Evolutionary conservation across 2,329 filamentous ascomycete species (phyloP).

Genomic region (Alternaria sp.): DNA sequence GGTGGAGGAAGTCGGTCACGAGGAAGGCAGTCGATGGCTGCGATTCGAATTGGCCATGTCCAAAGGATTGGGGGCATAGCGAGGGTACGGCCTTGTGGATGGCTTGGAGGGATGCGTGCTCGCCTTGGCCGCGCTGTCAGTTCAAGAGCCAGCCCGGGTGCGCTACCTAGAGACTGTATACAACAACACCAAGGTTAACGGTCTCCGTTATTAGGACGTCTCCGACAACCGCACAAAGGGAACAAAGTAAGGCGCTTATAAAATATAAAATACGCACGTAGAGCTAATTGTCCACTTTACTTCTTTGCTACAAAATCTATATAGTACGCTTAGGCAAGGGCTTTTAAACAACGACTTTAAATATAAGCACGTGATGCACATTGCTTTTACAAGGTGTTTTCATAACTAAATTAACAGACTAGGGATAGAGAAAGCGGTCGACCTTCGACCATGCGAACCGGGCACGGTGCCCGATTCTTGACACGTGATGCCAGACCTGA

Average conservation of each 20-base stretch:
- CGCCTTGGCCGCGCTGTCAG: conserved; percentile 62
- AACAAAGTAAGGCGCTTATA: too few relatives aligned
- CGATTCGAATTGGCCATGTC: conserved; percentile 68
- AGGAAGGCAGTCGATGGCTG: conserved; percentile 62
- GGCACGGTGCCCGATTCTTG: background rate
- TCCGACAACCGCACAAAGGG: too few relatives aligned
- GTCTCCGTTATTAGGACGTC: conserved; percentile 22
- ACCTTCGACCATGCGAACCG: background rate
- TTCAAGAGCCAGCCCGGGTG: conserved; percentile 1
- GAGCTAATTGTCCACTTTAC: too few relatives aligned
- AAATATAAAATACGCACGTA: too few relatives aligned
- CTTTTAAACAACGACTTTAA: background rate
- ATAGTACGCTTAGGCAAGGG: background rate
- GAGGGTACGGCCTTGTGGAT: conserved; percentile 75
- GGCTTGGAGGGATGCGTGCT: conserved; percentile 83
- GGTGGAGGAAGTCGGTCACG: conserved; percentile 81
- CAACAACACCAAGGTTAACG: background rate
- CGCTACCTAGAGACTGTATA: background rate
- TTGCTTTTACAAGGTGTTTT: background rate
- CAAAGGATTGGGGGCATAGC: conserved; percentile 78
- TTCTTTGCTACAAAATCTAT: too few relatives aligned
- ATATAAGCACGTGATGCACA: conserved; percentile 17
- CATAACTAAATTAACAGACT: background rate
- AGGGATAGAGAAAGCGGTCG: background rate
- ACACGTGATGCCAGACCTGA: background rate